A percentile compares a stretch with the other conserved stretches of the same genome.
phyloP scores from a whole-genome alignment of 2,329 filamentous ascomycete species.

The Fusarium camptoceras region DNA sequence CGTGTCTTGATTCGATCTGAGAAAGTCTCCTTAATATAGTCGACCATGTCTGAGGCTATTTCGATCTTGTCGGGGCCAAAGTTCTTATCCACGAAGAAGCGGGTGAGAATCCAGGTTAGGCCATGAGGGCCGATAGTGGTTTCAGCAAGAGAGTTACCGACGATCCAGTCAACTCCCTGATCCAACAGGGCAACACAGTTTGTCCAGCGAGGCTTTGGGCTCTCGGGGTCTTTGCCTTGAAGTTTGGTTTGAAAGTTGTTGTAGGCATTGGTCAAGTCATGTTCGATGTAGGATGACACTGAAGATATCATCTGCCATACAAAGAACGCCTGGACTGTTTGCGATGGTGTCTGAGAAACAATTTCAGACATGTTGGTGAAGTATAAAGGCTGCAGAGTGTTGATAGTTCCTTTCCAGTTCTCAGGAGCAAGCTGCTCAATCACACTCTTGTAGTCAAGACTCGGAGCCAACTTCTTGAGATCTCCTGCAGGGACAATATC shows the following conservation, averaged over 20 bases:
- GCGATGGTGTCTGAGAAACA: slow-evolving; percentile 58
- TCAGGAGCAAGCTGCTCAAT: slow-evolving; percentile 20
- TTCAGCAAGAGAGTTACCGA: neutral
- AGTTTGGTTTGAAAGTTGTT: slow-evolving; percentile 70
- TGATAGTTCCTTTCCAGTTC: slow-evolving; percentile 3
- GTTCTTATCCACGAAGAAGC: slow-evolving; percentile 76
- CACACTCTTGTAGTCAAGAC: slow-evolving; percentile 24
- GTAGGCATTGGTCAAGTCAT: slow-evolving; percentile 69
- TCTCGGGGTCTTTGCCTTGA: slow-evolving; percentile 56
- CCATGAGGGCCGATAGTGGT: slow-evolving; percentile 45
- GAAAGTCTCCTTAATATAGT: slow-evolving; percentile 76
- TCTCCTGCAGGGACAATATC: neutral
- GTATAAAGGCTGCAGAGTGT: neutral
- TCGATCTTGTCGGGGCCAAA: slow-evolving; percentile 75
- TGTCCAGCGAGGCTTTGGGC: slow-evolving; percentile 17
- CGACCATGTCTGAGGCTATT: slow-evolving; percentile 76
- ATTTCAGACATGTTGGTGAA: neutral
- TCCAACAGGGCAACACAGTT: slow-evolving; percentile 17
- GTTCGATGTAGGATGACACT: slow-evolving; percentile 66
- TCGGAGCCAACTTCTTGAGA: slow-evolving; percentile 12
- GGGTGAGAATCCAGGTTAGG: slow-evolving; percentile 75
- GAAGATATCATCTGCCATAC: slow-evolving; percentile 71
- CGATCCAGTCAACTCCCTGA: slow-evolving; percentile 19
- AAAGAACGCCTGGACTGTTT: slow-evolving; percentile 71
- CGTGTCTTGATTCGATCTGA: slow-evolving; percentile 67